Conservation (phyloP, 2,329 filamentous ascomycete species). For the Clarireedia paspali region DNA sequence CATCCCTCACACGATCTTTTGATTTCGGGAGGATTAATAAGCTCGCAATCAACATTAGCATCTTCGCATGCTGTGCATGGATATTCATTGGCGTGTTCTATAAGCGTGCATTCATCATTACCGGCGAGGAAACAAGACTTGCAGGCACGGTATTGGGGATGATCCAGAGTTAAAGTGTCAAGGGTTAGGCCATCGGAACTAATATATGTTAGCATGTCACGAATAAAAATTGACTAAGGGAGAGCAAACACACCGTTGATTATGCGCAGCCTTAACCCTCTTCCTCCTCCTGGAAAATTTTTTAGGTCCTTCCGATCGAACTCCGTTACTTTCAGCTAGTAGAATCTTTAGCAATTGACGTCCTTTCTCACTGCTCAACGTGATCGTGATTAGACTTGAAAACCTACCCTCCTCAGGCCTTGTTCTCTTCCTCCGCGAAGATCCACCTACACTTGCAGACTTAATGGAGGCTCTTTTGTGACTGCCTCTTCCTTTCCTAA, state of each 20-base stretch:
- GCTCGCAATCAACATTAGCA: slow-evolving; percentile 11
- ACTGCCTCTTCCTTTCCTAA: not conserved
- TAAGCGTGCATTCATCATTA: slow-evolving; percentile 22
- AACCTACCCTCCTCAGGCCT: too few species aligned
- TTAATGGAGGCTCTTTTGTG: not conserved
- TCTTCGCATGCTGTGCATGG: slow-evolving; percentile 24
- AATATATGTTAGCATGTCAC: not conserved
- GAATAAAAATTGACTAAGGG: not conserved
- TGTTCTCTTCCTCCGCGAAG: too few species aligned
- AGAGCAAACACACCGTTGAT: not conserved
- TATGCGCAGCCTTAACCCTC: slow-evolving; percentile 5
- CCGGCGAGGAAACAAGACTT: slow-evolving; percentile 21
- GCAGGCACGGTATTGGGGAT: slow-evolving; percentile 23
- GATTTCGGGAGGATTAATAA: slow-evolving; percentile 17
- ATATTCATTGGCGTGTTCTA: slow-evolving; percentile 15
- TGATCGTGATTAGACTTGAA: too few species aligned
- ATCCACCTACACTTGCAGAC: too few species aligned
- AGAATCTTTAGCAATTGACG: not conserved
- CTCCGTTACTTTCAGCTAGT: not conserved
- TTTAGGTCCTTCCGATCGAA: slow-evolving; percentile 1
- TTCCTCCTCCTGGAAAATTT: not conserved
- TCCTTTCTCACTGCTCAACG: not conserved
- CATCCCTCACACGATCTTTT: slow-evolving; percentile 20
- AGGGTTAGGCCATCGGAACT: slow-evolving; percentile 21
- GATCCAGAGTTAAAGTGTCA: slow-evolving; percentile 13